Base-by-base conservation (phyloP, 257 asterid species). In the Orobanche coerulescens region DNA sequence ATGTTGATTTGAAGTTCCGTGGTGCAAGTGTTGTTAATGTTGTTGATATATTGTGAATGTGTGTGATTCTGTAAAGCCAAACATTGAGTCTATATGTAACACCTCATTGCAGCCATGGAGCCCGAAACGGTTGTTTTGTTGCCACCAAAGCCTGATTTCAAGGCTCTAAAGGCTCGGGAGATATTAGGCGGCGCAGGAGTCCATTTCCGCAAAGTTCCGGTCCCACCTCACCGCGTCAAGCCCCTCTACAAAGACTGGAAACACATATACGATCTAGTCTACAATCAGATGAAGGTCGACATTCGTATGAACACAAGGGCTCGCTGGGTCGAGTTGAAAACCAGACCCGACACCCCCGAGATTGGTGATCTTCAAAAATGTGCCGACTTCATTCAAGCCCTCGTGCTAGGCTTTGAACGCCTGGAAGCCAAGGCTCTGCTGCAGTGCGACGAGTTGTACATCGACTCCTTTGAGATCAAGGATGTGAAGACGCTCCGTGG, bases 291-390 rank as follows among this genome's bases (percentile, higher is more conserved):
- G 62, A 57, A 57, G 5, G 47, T 34, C 5, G 62, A 57, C 48
- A 57, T 57, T 23, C 62, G 62, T 4, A 31, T 57, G 62, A 57
- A 57, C 30, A 8, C 16, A 3, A 57, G 19, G 30, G 15, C 36
- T 12, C 62, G 62, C 15, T 46, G 28, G 2, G 62, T 56, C 14
- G 62, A 57, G 48, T n/a, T 57, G 16, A 57, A 57, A 34, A 33
- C 26, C 30, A 16, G 20, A 20, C 19, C 47, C 30, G 28, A 23
- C n/a, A 56, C 62, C 4, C 46, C 62, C 31, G 62, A 55, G 13
- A 5, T 56, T 12, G 47, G 47, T 5, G 14, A 56, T 4, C 40
- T 54, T 6, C 61, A 54, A 19, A 54, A 30, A 31, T 55, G 44
- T 16, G 61, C 61, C 0, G 61, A 55, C 33, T 55, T 55, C 43